Conservation (phyloP, 495 filamentous ascomycete species). For the Lasiosphaeris hirsuta region DNA sequence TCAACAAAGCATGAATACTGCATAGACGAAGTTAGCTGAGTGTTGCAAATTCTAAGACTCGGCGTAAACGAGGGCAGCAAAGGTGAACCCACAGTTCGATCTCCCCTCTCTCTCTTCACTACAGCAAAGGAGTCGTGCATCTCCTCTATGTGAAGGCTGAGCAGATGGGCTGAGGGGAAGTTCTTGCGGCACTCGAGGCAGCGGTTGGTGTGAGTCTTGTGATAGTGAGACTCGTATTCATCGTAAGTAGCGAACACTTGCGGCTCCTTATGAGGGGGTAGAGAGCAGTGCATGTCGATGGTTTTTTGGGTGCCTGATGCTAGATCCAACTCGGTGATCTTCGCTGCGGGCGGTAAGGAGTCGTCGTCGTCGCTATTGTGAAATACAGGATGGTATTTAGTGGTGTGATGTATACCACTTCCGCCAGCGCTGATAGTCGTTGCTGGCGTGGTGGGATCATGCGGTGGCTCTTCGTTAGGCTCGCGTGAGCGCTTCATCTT, state of each 20-base stretch:
- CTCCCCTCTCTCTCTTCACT: constrained; percentile 69
- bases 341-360: constrained; percentile 31
- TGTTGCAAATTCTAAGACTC: not conserved
- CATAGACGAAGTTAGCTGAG: constrained; percentile 4
- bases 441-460: constrained; percentile 15
- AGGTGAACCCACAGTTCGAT: constrained; percentile 69
- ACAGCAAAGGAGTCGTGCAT: constrained; percentile 79
- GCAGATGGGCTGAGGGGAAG: constrained; percentile 66
- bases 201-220: constrained; percentile 74
- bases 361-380: not conserved
- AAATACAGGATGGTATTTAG: not conserved
- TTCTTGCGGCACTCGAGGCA: constrained; percentile 79
- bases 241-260: constrained; percentile 69
- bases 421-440: constrained; percentile 7
- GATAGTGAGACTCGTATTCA: constrained; percentile 86
- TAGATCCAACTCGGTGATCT: constrained; percentile 44
- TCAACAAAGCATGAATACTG: constrained; percentile 89
- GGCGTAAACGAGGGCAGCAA: not conserved
- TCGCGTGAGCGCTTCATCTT: constrained; percentile 55
- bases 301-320: constrained; percentile 16
- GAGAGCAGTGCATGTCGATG: constrained; percentile 66
- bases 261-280: constrained; percentile 72
- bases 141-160: constrained; percentile 85
- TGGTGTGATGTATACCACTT: not conserved
- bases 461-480: constrained; percentile 37